A percentile compares a stretch with the other conserved stretches of the same genome.
Conservation (phyloP, 2,329 filamentous ascomycete species). For the Sarocladium kiliense region DNA sequence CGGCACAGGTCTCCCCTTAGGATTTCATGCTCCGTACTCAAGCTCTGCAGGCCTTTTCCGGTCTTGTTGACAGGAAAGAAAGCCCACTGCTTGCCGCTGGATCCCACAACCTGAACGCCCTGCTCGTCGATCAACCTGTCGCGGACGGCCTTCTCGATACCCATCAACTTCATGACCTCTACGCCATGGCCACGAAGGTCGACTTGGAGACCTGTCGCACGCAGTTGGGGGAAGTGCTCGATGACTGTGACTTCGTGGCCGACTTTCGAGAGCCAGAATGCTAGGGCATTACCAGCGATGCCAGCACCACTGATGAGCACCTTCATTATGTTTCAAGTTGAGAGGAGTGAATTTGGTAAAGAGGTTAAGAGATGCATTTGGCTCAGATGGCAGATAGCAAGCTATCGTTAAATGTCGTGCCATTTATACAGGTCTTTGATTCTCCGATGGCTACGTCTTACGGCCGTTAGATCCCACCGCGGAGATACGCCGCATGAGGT, state of each 20-base stretch:
- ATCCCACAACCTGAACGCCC: conserved; percentile 39
- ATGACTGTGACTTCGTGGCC: conserved; percentile 35
- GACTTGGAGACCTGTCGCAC: conserved; percentile 45
- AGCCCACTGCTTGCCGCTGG: conserved; percentile 29
- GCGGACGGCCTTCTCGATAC: conserved; percentile 38
- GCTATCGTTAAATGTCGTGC: too few species aligned
- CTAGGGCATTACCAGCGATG: conserved; percentile 36
- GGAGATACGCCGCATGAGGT: too few species aligned
- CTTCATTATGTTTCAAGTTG: not conserved
- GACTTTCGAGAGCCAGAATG: conserved; percentile 38
- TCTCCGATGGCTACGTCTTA: too few species aligned
- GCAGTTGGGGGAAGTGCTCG: conserved; percentile 34
- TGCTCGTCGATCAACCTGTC: conserved; percentile 37
- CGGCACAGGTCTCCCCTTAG: conserved; percentile 51
- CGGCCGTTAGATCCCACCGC: too few species aligned
- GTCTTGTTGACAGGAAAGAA: conserved; percentile 32
- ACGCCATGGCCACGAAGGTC: conserved; percentile 49
- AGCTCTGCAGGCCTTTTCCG: conserved; percentile 30
- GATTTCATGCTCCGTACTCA: conserved; percentile 55
- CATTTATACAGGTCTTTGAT: too few species aligned
- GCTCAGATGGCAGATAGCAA: too few species aligned
- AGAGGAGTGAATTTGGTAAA: not conserved
- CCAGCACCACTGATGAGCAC: conserved; percentile 29
- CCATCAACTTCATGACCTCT: conserved; percentile 46
- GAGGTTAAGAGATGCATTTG: too few species aligned